phyloP scores from a whole-genome alignment of 805 yeast species.

The Spathaspora girioi region DNA sequence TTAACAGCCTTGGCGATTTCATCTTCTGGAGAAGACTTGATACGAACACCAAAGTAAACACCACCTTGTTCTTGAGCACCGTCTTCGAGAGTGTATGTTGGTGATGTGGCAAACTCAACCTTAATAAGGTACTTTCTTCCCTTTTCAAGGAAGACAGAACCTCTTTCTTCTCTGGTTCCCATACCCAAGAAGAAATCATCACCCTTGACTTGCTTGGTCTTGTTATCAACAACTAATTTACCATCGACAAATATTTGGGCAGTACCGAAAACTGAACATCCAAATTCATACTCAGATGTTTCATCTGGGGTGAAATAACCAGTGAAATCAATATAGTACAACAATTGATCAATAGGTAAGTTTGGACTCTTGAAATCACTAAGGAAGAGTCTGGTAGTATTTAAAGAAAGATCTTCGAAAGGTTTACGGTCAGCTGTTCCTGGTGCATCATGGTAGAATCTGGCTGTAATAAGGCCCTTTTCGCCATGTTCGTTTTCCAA shows the following conservation, averaged over 20 bases:
- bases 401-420: conserved; percentile 16
- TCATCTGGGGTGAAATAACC: conserved; percentile 45
- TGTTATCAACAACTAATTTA: conserved; percentile 52
- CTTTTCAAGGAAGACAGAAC: conserved; percentile 32
- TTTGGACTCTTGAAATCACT: conserved; percentile 20
- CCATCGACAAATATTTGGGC: conserved; percentile 53
- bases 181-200: conserved; percentile 46
- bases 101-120: conserved; percentile 49
- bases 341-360: conserved; percentile 14
- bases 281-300: conserved; percentile 48
- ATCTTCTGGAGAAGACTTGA: conserved; percentile 15
- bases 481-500: conserved; percentile 19
- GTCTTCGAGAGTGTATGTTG: conserved; percentile 25
- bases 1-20: conserved; percentile 39
- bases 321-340: conserved; percentile 43
- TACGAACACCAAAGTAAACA: conserved; percentile 21
- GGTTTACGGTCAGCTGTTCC: conserved; percentile 11
- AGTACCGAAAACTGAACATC: conserved; percentile 50
- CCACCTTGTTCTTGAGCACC: conserved; percentile 18
- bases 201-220: conserved; percentile 48
- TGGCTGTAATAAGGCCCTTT: conserved; percentile 15
- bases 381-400: conserved; percentile 18
- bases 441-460: conserved; percentile 16
- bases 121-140: conserved; percentile 44
- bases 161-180: conserved; percentile 54